These are phyloP conservation scores for Colletotrichum nymphaeae DNA, from an alignment of 2,329 filamentous ascomycete genomes.

Conservation along the genomic window DNA sequence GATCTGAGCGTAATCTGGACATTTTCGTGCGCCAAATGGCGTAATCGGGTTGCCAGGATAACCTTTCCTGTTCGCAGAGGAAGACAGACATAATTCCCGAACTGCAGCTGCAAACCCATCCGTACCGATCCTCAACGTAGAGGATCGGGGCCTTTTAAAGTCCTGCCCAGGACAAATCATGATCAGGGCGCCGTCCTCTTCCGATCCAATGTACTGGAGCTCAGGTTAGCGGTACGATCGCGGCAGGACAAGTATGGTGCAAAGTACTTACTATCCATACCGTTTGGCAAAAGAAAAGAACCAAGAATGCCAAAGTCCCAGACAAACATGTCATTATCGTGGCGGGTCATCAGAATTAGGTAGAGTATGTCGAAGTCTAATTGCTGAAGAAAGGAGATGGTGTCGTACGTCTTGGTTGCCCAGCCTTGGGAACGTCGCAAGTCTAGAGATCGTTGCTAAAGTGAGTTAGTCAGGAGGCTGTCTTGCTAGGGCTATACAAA, in stretches of 20 bases:
- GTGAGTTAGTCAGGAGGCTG: neutral
- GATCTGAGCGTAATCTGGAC: slow-evolving; percentile 5
- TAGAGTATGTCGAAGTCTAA: neutral
- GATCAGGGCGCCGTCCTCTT: neutral
- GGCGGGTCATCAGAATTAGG: slow-evolving; percentile 9
- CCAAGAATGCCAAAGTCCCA: slow-evolving; percentile 1
- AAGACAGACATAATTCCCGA: neutral
- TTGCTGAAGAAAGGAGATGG: slow-evolving; percentile 10
- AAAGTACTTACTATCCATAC: slow-evolving; percentile 7
- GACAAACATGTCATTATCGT: slow-evolving; percentile 13
- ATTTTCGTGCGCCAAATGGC: slow-evolving; percentile 10
- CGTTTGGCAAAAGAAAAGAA: neutral
- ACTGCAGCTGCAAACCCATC: slow-evolving; percentile 4
- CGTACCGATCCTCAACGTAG: slow-evolving; percentile 2
- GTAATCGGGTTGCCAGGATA: neutral
- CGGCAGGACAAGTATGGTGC: neutral
- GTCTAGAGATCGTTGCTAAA: slow-evolving; percentile 18
- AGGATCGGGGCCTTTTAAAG: slow-evolving; percentile 47
- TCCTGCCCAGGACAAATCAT: slow-evolving; percentile 48
- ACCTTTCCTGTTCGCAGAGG: neutral
- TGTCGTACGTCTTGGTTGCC: slow-evolving; percentile 14
- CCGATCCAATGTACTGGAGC: neutral
- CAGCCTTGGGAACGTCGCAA: slow-evolving; percentile 10
- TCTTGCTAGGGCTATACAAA: neutral
- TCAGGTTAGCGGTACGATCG: neutral